Evolutionary conservation across 768 basidiomycete genomes (phyloP).

Genomic region (Termitomyces sp.): DNA sequence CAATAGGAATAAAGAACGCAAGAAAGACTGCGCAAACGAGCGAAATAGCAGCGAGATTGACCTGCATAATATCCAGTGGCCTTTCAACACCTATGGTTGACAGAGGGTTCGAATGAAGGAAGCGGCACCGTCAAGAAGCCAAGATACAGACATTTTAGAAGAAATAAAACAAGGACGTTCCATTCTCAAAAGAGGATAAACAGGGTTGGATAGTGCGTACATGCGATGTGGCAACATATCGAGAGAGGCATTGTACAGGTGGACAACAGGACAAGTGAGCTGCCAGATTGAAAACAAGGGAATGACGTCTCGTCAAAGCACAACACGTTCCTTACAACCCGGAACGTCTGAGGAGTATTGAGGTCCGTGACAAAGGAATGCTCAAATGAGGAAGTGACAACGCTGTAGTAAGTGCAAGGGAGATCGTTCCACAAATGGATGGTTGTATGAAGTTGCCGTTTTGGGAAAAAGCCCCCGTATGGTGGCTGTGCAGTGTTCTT

Average conservation of each 20-base stretch:
- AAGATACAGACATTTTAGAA: slow-evolving; percentile 18
- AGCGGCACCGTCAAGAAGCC: slow-evolving; percentile 9
- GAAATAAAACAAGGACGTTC: slow-evolving; percentile 24
- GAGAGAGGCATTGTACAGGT: not conserved
- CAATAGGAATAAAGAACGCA: slow-evolving; percentile 36
- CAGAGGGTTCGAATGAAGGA: slow-evolving; percentile 12
- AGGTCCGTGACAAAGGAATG: slow-evolving; percentile 21
- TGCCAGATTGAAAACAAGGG: slow-evolving; percentile 27
- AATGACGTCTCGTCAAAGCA: slow-evolving; percentile 6
- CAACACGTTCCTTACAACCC: not conserved
- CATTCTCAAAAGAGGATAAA: slow-evolving; percentile 3
- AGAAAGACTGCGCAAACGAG: slow-evolving; percentile 42
- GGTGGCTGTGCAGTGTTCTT: slow-evolving; percentile 12
- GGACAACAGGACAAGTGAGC: slow-evolving; percentile 19
- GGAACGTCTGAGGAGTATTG: not conserved
- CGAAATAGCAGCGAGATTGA: slow-evolving; percentile 36
- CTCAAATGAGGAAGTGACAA: slow-evolving; percentile 22
- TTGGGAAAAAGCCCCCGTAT: slow-evolving; percentile 5
- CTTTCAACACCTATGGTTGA: slow-evolving; percentile 1
- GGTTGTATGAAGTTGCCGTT: slow-evolving; percentile 18
- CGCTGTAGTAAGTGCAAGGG: not conserved
- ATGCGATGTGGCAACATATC: slow-evolving; percentile 11
- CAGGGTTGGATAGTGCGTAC: not conserved
- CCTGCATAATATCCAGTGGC: slow-evolving; percentile 25
- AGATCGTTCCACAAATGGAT: slow-evolving; percentile 15